phyloP scores from a whole-genome alignment of 345 rosid genomes.

The Acer negundo region DNA sequence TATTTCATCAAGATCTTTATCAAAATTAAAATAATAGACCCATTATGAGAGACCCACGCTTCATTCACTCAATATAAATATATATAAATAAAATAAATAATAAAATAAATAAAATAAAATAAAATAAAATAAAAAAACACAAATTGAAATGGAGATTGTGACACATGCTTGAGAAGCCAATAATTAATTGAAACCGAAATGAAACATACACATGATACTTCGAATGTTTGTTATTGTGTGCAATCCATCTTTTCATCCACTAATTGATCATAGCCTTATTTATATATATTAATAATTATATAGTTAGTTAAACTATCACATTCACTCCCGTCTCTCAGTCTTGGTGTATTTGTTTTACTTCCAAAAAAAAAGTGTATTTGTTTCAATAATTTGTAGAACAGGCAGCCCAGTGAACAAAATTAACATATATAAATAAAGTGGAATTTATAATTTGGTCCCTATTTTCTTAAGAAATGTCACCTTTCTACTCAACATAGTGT shows the following conservation, averaged over 20 bases:
- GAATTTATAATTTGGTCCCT: too few relatives aligned
- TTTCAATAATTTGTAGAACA: neutral
- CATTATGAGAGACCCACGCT: too few relatives aligned
- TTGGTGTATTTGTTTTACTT: neutral
- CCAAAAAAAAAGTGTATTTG: neutral
- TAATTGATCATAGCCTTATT: neutral
- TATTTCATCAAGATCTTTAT: too few relatives aligned
- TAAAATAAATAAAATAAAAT: too few relatives aligned
- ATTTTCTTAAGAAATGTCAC: too few relatives aligned
- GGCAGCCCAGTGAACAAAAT: neutral
- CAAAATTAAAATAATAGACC: too few relatives aligned
- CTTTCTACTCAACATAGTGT: too few relatives aligned
- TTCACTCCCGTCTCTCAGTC: neutral
- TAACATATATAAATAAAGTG: neutral
- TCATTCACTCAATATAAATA: too few relatives aligned
- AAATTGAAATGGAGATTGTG: neutral
- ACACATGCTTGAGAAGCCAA: neutral
- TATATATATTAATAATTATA: too few relatives aligned
- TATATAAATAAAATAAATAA: too few relatives aligned
- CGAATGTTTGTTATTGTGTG: neutral
- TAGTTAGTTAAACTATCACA: neutral
- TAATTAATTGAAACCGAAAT: neutral
- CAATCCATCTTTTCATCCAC: neutral
- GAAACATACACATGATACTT: neutral
- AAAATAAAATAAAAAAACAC: neutral